phyloP scores from a whole-genome alignment of 2,329 filamentous ascomycete species.

The Fusarium buharicum region DNA sequence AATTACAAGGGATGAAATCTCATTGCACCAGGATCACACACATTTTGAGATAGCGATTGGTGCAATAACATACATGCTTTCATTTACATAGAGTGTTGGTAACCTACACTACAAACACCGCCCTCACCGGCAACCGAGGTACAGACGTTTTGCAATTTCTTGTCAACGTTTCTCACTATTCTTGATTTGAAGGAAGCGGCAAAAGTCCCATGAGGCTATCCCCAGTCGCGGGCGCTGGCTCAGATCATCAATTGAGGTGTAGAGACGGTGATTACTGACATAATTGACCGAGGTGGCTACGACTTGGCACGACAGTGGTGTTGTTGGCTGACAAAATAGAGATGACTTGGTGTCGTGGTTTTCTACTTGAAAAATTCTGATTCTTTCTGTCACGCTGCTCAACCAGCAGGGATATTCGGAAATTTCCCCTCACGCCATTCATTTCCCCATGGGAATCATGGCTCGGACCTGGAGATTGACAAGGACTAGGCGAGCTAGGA shows the following conservation, averaged over 20 bases:
- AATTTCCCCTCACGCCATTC: constrained; percentile 17
- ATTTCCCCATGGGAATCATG: constrained; percentile 28
- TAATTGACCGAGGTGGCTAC: constrained; percentile 26
- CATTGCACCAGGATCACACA: too few species aligned
- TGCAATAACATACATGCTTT: too few species aligned
- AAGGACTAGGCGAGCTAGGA: constrained; percentile 12
- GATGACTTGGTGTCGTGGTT: accelerated
- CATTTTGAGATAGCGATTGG: too few species aligned
- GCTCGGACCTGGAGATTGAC: constrained; percentile 24
- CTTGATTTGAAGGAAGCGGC: background rate
- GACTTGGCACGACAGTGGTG: constrained; percentile 4
- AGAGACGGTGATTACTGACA: constrained; percentile 9
- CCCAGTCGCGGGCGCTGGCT: background rate
- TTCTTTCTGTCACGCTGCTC: background rate
- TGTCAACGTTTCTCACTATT: background rate
- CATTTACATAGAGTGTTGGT: too few species aligned
- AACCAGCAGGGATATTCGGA: constrained; percentile 11
- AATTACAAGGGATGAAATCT: too few species aligned
- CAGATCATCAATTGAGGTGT: background rate
- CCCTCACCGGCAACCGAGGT: constrained; percentile 8
- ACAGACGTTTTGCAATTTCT: too few species aligned
- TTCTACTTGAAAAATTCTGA: accelerated
- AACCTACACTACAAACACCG: too few species aligned
- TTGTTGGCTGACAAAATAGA: background rate
- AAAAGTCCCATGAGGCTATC: constrained; percentile 17